Evolutionary conservation across 768 basidiomycete species (phyloP).

Genomic region (Termitomyces sp.): DNA sequence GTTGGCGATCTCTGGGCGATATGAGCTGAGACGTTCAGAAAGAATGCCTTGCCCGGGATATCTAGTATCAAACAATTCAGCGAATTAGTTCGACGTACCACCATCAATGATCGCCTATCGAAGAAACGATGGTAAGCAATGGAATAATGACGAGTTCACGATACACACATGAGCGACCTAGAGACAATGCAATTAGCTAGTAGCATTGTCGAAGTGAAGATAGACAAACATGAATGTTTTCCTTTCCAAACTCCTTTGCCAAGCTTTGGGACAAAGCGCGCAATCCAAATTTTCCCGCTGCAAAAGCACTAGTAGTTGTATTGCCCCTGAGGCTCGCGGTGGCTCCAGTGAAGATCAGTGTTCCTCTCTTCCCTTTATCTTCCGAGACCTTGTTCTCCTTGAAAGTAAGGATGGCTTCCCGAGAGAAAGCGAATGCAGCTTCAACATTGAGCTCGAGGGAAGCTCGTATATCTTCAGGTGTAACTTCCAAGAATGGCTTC

Average conservation of each 20-base stretch:
- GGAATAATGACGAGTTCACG: background rate
- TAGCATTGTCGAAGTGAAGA: background rate
- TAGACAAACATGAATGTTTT: conserved; percentile 59
- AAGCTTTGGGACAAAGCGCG: conserved; percentile 66
- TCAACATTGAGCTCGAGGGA: conserved; percentile 47
- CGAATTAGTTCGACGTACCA: conserved; percentile 20
- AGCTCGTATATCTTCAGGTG: conserved; percentile 48
- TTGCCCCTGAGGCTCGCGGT: conserved; percentile 66
- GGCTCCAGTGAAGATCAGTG: conserved; percentile 68
- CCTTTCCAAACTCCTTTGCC: conserved; percentile 68
- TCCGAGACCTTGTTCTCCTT: conserved; percentile 49
- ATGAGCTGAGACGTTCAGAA: conserved; percentile 23
- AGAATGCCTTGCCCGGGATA: conserved; percentile 24
- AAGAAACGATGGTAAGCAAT: background rate
- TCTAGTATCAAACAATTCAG: background rate
- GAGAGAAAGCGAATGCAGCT: conserved; percentile 59
- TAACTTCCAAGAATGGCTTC: conserved; percentile 64
- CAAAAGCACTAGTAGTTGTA: conserved; percentile 50
- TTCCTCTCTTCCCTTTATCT: conserved; percentile 49
- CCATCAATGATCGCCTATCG: conserved; percentile 67
- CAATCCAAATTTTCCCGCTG: conserved; percentile 58
- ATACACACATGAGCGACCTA: conserved; percentile 62
- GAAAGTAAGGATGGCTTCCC: conserved; percentile 52
- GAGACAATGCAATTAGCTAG: background rate
- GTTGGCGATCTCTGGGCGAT: conserved; percentile 30